Percentiles rank a stretch among this genome's conserved stretches.
Evolutionary conservation across 192 early-diverging fungal species (phyloP).

Genomic region (Allomyces macrogynus): DNA sequence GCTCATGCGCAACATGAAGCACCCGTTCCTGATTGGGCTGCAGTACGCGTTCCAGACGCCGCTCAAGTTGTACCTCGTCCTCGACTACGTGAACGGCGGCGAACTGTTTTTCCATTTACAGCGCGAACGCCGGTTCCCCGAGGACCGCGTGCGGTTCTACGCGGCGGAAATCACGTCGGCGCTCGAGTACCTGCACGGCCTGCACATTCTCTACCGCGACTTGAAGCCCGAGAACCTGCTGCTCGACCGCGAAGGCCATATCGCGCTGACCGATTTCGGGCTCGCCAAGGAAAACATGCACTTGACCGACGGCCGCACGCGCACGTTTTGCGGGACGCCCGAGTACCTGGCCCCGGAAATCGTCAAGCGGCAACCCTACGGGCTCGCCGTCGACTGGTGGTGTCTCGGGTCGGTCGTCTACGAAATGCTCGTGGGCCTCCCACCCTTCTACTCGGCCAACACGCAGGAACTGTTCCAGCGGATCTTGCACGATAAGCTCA

Average conservation of each 20-base stretch:
- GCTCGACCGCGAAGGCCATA: slow-evolving; percentile 82
- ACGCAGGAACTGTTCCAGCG: slow-evolving; percentile 21
- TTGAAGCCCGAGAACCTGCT: slow-evolving; percentile 92
- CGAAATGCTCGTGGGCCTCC: slow-evolving; percentile 39
- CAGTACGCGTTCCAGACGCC: slow-evolving; percentile 55
- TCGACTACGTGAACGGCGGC: slow-evolving; percentile 55
- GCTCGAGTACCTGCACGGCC: background rate
- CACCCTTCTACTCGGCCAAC: slow-evolving; percentile 34
- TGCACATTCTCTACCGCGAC: slow-evolving; percentile 24
- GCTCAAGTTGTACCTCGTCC: slow-evolving; percentile 49
- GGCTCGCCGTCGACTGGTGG: slow-evolving; percentile 54
- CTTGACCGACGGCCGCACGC: slow-evolving; percentile 71
- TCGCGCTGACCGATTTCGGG: slow-evolving; percentile 85
- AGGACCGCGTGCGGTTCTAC: slow-evolving; percentile 37
- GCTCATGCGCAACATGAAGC: slow-evolving; percentile 22
- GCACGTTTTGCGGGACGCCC: slow-evolving; percentile 95
- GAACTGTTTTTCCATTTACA: slow-evolving; percentile 55
- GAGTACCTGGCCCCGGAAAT: slow-evolving; percentile 67
- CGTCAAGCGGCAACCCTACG: slow-evolving; percentile 37
- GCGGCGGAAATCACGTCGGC: slow-evolving; percentile 24
- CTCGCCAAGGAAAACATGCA: slow-evolving; percentile 87
- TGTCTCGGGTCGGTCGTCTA: slow-evolving; percentile 54
- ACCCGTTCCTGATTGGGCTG: slow-evolving; percentile 48
- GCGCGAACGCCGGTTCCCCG: slow-evolving; percentile 35
- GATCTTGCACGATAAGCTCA: slow-evolving; percentile 17